These are phyloP conservation scores for Plectranthus barbatus DNA, from an alignment of 257 asterid genomes.

Conservation along the genomic window DNA sequence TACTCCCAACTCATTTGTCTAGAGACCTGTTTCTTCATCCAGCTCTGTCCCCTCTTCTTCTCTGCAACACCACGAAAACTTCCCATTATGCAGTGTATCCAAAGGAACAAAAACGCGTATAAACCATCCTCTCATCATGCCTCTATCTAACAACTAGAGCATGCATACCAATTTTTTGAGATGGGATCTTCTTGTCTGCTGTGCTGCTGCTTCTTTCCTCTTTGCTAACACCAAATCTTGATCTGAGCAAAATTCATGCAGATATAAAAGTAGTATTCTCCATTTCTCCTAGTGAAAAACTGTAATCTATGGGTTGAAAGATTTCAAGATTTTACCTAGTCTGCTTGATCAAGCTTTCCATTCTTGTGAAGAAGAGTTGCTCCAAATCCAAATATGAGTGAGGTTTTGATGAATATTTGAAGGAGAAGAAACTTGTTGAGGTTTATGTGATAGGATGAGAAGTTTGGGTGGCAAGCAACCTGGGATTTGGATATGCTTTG, in stretches of 20 bases:
- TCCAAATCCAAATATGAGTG: slow-evolving; percentile 1
- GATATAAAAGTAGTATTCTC: background rate
- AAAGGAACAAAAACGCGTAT: background rate
- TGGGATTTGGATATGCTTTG: slow-evolving; percentile 46
- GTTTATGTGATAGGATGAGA: slow-evolving; percentile 21
- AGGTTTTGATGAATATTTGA: slow-evolving; percentile 32
- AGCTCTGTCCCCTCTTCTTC: slow-evolving; percentile 42
- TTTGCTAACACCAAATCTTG: slow-evolving; percentile 25
- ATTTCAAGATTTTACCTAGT: slow-evolving; percentile 40
- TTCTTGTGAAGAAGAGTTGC: slow-evolving; percentile 12
- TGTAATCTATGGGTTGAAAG: background rate
- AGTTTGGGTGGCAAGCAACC: slow-evolving; percentile 20
- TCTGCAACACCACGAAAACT: slow-evolving; percentile 31
- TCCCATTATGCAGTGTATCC: background rate
- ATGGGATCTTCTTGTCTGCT: slow-evolving; percentile 28
- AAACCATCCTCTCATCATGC: background rate
- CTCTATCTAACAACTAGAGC: background rate
- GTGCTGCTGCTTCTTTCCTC: slow-evolving; percentile 30
- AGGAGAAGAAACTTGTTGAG: slow-evolving; percentile 23
- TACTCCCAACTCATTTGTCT: slow-evolving; percentile 47
- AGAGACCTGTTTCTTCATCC: slow-evolving; percentile 58
- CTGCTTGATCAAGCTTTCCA: slow-evolving; percentile 55
- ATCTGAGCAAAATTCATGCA: slow-evolving; percentile 19
- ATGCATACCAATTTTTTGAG: slow-evolving; percentile 41
- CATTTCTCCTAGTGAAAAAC: background rate